Percentiles rank a stretch among this genome's conserved stretches.
Evolutionary conservation across 352 stramenopile species (phyloP).

Genomic region (Phytophthora nicotianae): DNA sequence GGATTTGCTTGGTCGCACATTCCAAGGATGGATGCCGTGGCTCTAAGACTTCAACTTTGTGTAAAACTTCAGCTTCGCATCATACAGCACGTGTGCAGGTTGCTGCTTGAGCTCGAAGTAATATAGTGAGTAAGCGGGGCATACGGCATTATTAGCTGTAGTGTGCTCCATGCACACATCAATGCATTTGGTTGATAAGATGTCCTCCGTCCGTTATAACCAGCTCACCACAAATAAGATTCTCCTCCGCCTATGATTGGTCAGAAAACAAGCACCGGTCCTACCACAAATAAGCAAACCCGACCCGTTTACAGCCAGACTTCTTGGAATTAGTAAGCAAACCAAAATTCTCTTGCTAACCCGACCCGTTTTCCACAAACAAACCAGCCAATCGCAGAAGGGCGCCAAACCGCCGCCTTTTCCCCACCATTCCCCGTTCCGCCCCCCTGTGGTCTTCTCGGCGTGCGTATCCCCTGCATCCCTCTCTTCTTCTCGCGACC

Average conservation of each 20-base stretch:
- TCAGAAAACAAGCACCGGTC: background rate
- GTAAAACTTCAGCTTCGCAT: background rate
- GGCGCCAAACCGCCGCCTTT: slow-evolving; percentile 32
- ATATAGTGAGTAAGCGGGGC: background rate
- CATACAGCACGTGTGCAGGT: background rate
- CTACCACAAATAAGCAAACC: background rate
- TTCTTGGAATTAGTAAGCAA: too few relatives aligned
- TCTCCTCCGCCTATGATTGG: background rate
- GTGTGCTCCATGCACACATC: too few relatives aligned
- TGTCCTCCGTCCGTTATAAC: too few relatives aligned
- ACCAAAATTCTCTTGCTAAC: background rate
- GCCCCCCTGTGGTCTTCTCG: slow-evolving; percentile 9
- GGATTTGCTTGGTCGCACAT: slow-evolving; percentile 80
- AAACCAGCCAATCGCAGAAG: slow-evolving; percentile 9
- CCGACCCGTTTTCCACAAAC: background rate
- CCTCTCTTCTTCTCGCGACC: slow-evolving; percentile 8
- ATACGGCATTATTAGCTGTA: too few relatives aligned
- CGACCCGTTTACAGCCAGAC: slow-evolving; percentile 3
- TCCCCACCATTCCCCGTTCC: slow-evolving; percentile 39
- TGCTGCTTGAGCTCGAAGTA: background rate
- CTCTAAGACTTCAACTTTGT: slow-evolving; percentile 29
- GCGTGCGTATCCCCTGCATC: slow-evolving; percentile 9
- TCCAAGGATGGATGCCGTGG: slow-evolving; percentile 87
- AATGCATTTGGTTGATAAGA: too few relatives aligned
- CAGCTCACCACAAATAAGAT: too few relatives aligned